Conservation (phyloP, 2,329 filamentous ascomycete species). For the Apiospora malaysiana region DNA sequence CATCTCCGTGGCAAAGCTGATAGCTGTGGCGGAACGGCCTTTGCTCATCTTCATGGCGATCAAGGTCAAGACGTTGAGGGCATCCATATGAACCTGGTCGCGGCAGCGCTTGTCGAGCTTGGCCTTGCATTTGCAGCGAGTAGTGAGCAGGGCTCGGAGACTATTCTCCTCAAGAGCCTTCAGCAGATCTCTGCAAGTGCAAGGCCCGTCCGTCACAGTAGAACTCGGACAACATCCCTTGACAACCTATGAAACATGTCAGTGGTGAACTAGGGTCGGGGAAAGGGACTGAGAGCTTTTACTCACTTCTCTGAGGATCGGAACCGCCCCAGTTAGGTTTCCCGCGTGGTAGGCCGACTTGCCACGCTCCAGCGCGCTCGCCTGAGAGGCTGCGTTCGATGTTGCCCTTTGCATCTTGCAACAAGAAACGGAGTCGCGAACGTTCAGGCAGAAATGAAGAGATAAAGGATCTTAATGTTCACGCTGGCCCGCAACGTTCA, state of each 20-base stretch:
- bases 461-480: neutral
- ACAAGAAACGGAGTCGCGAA: neutral
- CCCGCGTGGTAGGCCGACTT: constrained; percentile 8
- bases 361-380: constrained; percentile 9
- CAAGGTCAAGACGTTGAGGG: constrained; percentile 21
- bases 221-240: neutral
- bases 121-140: constrained; percentile 34
- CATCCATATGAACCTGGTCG: constrained; percentile 9
- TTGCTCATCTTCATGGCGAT: constrained; percentile 30
- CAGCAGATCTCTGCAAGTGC: constrained; percentile 20
- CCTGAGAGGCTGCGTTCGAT: neutral
- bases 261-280: constrained; percentile 20
- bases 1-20: neutral
- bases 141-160: constrained; percentile 31
- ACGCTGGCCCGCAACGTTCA: neutral
- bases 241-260: neutral
- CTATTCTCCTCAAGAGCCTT: constrained; percentile 28
- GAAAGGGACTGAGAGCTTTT: constrained; percentile 17
- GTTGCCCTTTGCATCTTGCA: neutral
- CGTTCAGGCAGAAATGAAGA: neutral
- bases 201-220: constrained; percentile 1
- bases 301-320: constrained; percentile 6
- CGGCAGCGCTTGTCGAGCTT: constrained; percentile 33
- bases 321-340: neutral
- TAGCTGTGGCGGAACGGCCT: neutral